Conservation (phyloP, 192 early-diverging fungal genomes). For the Thamnidium elegans region DNA sequence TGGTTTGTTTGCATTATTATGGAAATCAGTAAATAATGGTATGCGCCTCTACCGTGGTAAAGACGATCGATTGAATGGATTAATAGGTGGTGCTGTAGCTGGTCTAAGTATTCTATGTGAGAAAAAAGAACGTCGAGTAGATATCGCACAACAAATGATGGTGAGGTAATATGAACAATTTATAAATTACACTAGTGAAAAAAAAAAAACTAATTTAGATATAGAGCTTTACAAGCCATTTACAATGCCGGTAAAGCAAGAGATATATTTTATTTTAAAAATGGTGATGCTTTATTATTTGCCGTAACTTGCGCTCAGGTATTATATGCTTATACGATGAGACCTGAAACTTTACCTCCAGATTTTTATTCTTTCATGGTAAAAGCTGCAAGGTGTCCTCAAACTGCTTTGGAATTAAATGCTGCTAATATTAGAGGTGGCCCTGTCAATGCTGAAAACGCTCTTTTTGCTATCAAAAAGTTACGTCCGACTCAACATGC, state of each 20-base stretch:
- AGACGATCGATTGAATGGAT: slow-evolving; percentile 55
- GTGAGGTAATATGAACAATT: slow-evolving; percentile 43
- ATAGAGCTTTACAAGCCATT: slow-evolving; percentile 51
- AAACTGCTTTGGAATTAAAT: slow-evolving; percentile 56
- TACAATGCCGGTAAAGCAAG: slow-evolving; percentile 55
- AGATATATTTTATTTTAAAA: slow-evolving; percentile 50
- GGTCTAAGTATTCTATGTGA: slow-evolving; percentile 54
- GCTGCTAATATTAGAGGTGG: slow-evolving; percentile 44
- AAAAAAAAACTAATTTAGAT: neutral
- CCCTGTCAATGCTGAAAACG: slow-evolving; percentile 37
- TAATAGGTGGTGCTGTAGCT: slow-evolving; percentile 53
- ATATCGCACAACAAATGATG: slow-evolving; percentile 57
- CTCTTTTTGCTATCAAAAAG: slow-evolving; percentile 32
- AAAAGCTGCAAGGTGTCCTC: slow-evolving; percentile 59
- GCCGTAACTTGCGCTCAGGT: slow-evolving; percentile 52
- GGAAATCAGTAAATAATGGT: slow-evolving; percentile 70
- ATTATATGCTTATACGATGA: slow-evolving; percentile 61
- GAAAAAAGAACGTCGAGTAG: slow-evolving; percentile 49
- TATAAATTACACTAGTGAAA: neutral
- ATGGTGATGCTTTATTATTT: slow-evolving; percentile 56
- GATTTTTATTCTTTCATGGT: slow-evolving; percentile 63
- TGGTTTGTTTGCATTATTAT: slow-evolving; percentile 72
- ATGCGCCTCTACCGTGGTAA: slow-evolving; percentile 48
- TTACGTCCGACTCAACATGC: slow-evolving; percentile 42
- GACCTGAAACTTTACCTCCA: slow-evolving; percentile 52